Base-by-base conservation (phyloP, 1,284 basidiomycete genomes). In the Trametes polyzona region DNA sequence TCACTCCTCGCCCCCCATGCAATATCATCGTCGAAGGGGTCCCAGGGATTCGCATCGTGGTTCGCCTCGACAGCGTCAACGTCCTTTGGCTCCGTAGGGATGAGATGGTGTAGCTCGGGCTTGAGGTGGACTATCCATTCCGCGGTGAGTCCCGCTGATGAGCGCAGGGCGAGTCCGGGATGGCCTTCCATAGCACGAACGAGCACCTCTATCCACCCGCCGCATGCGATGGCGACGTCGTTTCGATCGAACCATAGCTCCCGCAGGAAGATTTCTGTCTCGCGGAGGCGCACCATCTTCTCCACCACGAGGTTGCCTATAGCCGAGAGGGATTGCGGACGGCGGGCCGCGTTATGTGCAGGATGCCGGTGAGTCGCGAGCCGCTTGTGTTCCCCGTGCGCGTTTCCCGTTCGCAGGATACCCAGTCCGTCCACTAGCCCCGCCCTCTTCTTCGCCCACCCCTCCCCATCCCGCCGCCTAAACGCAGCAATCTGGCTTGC, bases 401-500 rank as follows among this genome's bases (percentile, higher is more conserved):
- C 57, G 53, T n/a, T n/a, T n/a, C 56, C 67, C 61, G 39, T 59
- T 58, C 40, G 68, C 37, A 62, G 71, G 55, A 64, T 60, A 2
- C 78, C 67, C 27, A 70, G 55, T 32, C 65, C 66, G 35, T 73
- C 69, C n/a, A 73, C 76, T 52, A 69, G 75, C 4, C 63, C 55
- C 41, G 75, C 75, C 42, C 81, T 72, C 47, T 59, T 68, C 36
- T 61, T 66, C 30, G 65, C 67, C 47, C 58, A 66, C n/a, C 53
- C 59, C 12, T 52, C 53, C 10, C 69, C 70, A 33, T 84, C 80
- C 24, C 74, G 64, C 26, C 84, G 74, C 39, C 71, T 78, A 72
- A 95, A 95, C 5, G 79, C 73, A 19, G 90, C 92, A 1, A 89
- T 87, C 52, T 90, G 88, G 14, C 84, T 86, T 4, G 93, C 93